Percentiles rank a stretch among this genome's conserved stretches.
These are phyloP conservation scores for Theobroma cacao DNA, from an alignment of 345 rosid genomes.

Conservation along the genomic window DNA sequence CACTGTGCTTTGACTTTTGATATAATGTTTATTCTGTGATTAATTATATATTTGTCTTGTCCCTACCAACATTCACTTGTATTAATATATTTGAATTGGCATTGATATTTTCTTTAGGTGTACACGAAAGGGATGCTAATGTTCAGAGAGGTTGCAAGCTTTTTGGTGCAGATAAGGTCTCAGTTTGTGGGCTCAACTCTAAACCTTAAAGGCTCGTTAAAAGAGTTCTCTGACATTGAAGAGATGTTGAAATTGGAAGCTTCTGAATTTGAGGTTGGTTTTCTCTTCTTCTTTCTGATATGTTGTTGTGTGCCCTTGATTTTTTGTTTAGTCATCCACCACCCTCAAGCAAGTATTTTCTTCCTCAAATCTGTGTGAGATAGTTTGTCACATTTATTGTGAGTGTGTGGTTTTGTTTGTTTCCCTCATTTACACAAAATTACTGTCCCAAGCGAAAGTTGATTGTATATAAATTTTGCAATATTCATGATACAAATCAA, in stretches of 20 bases:
- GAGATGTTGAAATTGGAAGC: conserved; percentile 68
- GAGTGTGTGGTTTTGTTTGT: not conserved
- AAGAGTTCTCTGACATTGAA: conserved; percentile 52
- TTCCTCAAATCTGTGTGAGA: not conserved
- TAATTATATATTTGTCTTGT: not conserved
- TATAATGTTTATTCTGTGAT: not conserved
- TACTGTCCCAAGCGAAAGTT: not conserved
- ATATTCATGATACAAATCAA: not conserved
- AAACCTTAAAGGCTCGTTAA: conserved; percentile 40
- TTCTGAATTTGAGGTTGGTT: conserved; percentile 63
- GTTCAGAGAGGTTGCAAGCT: conserved; percentile 52
- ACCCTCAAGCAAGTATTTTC: not conserved
- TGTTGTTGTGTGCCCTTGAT: not conserved
- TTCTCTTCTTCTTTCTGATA: not conserved
- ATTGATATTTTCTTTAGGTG: conserved; percentile 41
- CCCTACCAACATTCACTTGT: not conserved
- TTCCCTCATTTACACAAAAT: not conserved
- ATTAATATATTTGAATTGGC: not conserved
- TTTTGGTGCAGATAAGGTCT: conserved; percentile 49
- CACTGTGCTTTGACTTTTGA: not conserved
- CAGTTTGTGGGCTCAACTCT: conserved; percentile 41
- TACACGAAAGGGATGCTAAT: conserved; percentile 52
- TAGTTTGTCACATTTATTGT: not conserved
- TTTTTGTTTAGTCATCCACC: not conserved
- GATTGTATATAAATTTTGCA: not conserved